These are phyloP conservation scores for Rhizoctonia solani DNA, from an alignment of 1,284 basidiomycete genomes.

Conservation along the genomic window DNA sequence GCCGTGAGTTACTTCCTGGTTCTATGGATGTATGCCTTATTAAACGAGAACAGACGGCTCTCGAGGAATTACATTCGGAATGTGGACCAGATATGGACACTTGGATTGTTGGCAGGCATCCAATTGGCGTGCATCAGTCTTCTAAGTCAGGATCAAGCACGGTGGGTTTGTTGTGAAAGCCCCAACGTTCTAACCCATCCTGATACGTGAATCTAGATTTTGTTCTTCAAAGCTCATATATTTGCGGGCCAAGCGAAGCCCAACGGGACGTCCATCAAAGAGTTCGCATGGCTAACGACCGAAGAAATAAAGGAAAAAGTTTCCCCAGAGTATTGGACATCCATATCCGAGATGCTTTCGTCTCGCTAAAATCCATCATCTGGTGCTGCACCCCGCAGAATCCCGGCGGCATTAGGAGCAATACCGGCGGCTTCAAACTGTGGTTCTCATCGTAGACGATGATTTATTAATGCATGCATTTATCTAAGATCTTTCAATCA, in stretches of 20 bases:
- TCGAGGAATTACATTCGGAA: slow-evolving; percentile 63
- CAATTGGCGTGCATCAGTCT: slow-evolving; percentile 69
- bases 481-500: background rate
- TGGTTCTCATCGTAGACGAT: background rate
- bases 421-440: background rate
- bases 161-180: slow-evolving; percentile 15
- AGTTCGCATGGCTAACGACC: slow-evolving; percentile 90
- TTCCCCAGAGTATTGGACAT: slow-evolving; percentile 69
- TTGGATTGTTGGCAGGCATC: slow-evolving; percentile 77
- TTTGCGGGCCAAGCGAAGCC: slow-evolving; percentile 69
- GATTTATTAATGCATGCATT: background rate
- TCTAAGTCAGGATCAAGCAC: slow-evolving; percentile 32
- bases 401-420: background rate
- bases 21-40: background rate
- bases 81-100: slow-evolving; percentile 78
- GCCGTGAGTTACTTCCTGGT: slow-evolving; percentile 52
- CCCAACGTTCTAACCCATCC: background rate
- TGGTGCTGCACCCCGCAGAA: background rate
- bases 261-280: slow-evolving; percentile 56
- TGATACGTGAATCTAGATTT: slow-evolving; percentile 47
- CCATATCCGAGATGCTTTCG: slow-evolving; percentile 78
- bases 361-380: slow-evolving; percentile 54
- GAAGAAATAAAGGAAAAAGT: slow-evolving; percentile 76
- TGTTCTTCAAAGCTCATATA: slow-evolving; percentile 85
- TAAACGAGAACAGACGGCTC: slow-evolving; percentile 60